These are phyloP conservation scores for Dipteronia dyeriana DNA, from an alignment of 345 rosid genomes.

Conservation along the genomic window DNA sequence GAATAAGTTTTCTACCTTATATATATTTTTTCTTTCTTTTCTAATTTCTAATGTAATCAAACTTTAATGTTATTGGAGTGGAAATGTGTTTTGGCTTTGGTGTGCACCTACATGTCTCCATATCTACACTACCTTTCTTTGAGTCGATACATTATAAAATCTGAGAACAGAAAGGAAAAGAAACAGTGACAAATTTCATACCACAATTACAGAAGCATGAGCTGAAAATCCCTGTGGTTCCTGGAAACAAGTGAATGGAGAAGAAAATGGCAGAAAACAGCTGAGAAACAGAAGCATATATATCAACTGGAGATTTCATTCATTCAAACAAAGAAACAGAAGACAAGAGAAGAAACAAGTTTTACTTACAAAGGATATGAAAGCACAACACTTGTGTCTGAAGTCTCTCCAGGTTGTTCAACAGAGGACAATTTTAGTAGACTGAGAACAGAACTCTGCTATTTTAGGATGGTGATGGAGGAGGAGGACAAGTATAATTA, in stretches of 20 bases:
- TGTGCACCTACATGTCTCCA: constrained; percentile 30
- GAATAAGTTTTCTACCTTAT: constrained; percentile 40
- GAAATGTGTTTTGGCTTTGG: constrained; percentile 54
- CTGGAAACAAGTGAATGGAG: background rate
- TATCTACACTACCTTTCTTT: background rate
- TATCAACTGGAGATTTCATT: too few relatives aligned
- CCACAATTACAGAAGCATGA: background rate
- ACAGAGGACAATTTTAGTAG: constrained; percentile 9
- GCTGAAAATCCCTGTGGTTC: background rate
- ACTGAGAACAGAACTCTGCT: constrained; percentile 24
- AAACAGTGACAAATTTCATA: constrained; percentile 9
- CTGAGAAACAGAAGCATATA: background rate
- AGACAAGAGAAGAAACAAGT: constrained; percentile 8
- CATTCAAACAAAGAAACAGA: background rate
- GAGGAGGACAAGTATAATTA: constrained; percentile 37
- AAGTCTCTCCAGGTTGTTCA: constrained; percentile 8
- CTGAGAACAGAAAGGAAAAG: background rate
- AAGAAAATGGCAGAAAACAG: constrained; percentile 5
- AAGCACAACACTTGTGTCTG: background rate
- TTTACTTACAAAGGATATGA: constrained; percentile 21
- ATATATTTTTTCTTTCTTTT: constrained; percentile 12
- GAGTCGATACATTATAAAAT: constrained; percentile 16
- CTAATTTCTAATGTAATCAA: constrained; percentile 54
- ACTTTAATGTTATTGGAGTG: constrained; percentile 44
- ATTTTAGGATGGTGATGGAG: constrained; percentile 18